Percentiles rank a stretch among this genome's conserved stretches.
These are phyloP conservation scores for Cucurbita ficifolia DNA, from an alignment of 306 rosid genomes.

Conservation along the genomic window DNA sequence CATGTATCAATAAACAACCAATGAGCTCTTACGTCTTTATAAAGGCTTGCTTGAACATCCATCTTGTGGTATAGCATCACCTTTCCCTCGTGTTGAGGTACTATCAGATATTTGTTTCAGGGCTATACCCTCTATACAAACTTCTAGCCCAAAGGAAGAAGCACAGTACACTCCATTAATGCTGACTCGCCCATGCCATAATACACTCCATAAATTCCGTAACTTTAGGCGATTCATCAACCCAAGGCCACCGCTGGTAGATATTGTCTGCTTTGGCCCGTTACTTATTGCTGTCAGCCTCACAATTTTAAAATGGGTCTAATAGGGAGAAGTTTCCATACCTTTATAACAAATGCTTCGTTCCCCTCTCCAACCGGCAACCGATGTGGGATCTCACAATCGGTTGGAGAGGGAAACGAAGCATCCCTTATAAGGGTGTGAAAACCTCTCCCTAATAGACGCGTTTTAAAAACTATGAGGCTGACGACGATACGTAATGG, in stretches of 20 bases:
- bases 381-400: too few species aligned
- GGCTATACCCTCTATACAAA: not conserved
- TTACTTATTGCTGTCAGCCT: rapidly evolving
- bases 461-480: too few species aligned
- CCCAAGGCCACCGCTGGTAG: too few species aligned
- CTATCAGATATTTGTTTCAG: not conserved
- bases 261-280: too few species aligned
- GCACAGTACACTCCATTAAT: not conserved
- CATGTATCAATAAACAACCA: not conserved
- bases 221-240: not conserved
- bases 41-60: not conserved
- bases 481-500: too few species aligned
- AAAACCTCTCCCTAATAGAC: too few species aligned
- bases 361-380: too few species aligned
- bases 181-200: not conserved
- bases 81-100: not conserved
- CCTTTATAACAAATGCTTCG: too few species aligned
- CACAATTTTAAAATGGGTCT: too few species aligned
- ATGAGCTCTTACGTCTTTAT: not conserved
- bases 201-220: not conserved
- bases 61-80: not conserved
- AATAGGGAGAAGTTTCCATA: too few species aligned
- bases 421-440: too few species aligned
- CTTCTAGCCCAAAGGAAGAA: not conserved
- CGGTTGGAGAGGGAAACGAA: too few species aligned